Conservation (phyloP, 805 yeast genomes). For the Metschnikowia santaceciliae region DNA sequence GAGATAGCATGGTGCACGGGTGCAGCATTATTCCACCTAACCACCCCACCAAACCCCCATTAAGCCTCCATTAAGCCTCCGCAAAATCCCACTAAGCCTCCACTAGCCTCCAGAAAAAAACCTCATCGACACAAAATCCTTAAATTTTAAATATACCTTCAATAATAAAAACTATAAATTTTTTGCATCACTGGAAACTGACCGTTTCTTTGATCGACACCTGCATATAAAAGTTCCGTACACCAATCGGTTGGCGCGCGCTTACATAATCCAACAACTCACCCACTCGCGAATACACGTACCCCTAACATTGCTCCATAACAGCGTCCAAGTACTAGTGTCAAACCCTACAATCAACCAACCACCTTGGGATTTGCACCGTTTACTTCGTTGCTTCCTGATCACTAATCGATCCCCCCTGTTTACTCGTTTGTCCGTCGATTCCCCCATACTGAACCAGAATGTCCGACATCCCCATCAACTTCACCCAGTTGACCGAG, state of each 20-base stretch:
- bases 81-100: no score
- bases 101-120: no score
- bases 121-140: no score
- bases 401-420: not conserved
- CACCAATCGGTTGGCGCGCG: conserved; percentile 2
- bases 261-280: conserved; percentile 17
- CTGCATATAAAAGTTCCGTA: not conserved
- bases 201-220: no score
- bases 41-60: no score
- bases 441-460: not conserved
- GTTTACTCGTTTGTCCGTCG: not conserved
- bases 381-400: not conserved
- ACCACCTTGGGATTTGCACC: not conserved
- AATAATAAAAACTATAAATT: no score
- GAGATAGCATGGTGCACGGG: no score
- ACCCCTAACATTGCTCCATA: conserved; percentile 6
- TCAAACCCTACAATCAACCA: conserved; percentile 13
- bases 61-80: no score
- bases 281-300: conserved; percentile 4
- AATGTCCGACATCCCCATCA: conserved; percentile 79
- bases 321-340: conserved; percentile 4
- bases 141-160: no score
- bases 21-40: no score
- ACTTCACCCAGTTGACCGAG: conserved; percentile 92
- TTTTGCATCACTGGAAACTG: no score